A percentile compares a stretch with the other conserved stretches of the same genome.
Evolutionary conservation across 306 rosid species (phyloP).

Genomic region (Sesbania bispinosa): DNA sequence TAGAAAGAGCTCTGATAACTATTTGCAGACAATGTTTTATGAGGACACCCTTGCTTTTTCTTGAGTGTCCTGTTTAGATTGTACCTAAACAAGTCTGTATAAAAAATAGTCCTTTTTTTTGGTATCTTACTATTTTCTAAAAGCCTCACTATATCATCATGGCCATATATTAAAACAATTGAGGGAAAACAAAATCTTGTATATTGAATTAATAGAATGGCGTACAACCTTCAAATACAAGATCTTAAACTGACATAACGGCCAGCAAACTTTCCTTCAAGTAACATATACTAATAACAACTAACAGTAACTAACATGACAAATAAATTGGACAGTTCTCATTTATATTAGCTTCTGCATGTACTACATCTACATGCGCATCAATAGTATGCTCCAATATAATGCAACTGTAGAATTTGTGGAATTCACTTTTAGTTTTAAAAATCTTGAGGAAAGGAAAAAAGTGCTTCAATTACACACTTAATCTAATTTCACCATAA

Average conservation of each 20-base stretch:
- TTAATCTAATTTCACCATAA: constrained; percentile 1
- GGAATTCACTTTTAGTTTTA: not conserved
- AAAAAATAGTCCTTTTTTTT: not conserved
- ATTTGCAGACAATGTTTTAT: constrained; percentile 18
- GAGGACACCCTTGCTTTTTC: constrained; percentile 35
- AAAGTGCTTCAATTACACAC: constrained; percentile 4
- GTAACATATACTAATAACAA: not conserved
- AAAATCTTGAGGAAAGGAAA: not conserved
- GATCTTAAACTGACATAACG: not conserved
- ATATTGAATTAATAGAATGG: not conserved
- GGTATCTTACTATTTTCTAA: not conserved
- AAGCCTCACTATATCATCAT: not conserved
- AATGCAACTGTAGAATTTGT: constrained; percentile 8
- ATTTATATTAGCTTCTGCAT: not conserved
- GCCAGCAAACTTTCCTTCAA: not conserved
- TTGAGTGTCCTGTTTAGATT: constrained; percentile 34
- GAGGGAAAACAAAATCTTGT: not conserved
- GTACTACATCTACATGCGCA: not conserved
- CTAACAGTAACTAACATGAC: not conserved
- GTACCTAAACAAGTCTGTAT: constrained; percentile 20
- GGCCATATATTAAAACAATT: not conserved
- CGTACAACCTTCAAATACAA: not conserved
- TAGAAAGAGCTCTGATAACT: constrained; percentile 18
- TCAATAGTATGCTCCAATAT: not conserved
- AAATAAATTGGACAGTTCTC: not conserved